A percentile compares a stretch with the other conserved stretches of the same genome.
Conservation (phyloP, 2,329 filamentous ascomycete species). For the Hortaea werneckii region DNA sequence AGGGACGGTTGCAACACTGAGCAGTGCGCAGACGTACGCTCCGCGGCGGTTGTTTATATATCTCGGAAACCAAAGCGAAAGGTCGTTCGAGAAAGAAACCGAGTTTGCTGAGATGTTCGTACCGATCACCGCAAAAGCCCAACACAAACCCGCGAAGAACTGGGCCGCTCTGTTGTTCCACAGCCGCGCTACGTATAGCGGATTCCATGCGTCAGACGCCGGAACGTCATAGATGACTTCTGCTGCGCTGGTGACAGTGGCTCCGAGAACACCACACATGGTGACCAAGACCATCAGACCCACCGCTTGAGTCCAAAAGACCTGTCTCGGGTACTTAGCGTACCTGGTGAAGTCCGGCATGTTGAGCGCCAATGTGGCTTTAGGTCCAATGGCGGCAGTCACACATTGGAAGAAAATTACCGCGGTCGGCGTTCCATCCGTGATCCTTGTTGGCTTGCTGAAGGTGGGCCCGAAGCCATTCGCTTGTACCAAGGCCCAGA, state of each 20-base stretch:
- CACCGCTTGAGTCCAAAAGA: constrained; percentile 33
- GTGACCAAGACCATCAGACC: constrained; percentile 38
- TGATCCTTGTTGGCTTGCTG: constrained; percentile 10
- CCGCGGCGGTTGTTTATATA: constrained; percentile 29
- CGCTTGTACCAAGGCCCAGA: constrained; percentile 49
- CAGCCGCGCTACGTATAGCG: constrained; percentile 29
- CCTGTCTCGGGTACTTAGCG: constrained; percentile 20
- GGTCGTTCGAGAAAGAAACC: constrained; percentile 31
- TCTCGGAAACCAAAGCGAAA: constrained; percentile 30
- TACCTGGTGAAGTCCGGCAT: constrained; percentile 19
- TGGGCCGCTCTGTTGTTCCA: constrained; percentile 30
- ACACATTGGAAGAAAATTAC: constrained; percentile 12
- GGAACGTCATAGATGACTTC: constrained; percentile 33
- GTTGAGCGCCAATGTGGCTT: constrained; percentile 23
- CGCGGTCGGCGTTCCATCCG: constrained; percentile 6
- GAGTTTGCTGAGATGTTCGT: constrained; percentile 29
- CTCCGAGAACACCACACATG: constrained; percentile 41
- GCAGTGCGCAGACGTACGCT: constrained; percentile 29
- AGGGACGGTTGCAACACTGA: constrained; percentile 27
- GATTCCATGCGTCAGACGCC: constrained; percentile 36
- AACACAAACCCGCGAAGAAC: constrained; percentile 31
- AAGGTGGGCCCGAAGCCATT: constrained; percentile 34
- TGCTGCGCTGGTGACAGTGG: constrained; percentile 46
- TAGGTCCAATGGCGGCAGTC: constrained; percentile 11
- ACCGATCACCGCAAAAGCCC: constrained; percentile 4